Evolutionary conservation across 768 basidiomycete species (phyloP).

Genomic region (Filobasidium floriforme): DNA sequence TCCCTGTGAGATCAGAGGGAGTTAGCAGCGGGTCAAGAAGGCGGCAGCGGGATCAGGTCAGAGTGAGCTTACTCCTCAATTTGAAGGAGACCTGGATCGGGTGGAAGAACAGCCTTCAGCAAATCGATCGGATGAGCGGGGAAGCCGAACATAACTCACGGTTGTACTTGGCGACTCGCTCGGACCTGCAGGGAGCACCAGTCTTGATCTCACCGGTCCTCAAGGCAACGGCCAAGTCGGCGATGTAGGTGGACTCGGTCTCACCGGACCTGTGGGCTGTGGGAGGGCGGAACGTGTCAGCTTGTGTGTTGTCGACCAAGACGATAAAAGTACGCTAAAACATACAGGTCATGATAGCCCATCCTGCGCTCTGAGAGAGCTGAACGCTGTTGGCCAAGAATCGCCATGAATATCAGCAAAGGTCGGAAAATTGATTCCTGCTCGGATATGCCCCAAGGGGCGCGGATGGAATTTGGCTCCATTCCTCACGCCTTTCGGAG

Average conservation of each 20-base stretch:
- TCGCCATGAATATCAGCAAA: neutral
- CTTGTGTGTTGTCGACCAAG: too few species aligned
- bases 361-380: slow-evolving; percentile 87
- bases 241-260: slow-evolving; percentile 95
- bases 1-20: slow-evolving; percentile 31
- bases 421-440: neutral
- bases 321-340: too few species aligned
- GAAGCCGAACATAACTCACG: neutral
- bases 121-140: slow-evolving; percentile 31
- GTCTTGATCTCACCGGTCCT: slow-evolving; percentile 75
- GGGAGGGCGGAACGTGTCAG: too few species aligned
- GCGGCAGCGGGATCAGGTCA: neutral
- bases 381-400: slow-evolving; percentile 59
- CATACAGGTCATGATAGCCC: slow-evolving; percentile 91
- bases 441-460: neutral
- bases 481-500: neutral
- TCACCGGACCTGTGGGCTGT: slow-evolving; percentile 92
- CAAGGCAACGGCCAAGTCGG: slow-evolving; percentile 89
- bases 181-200: slow-evolving; percentile 88
- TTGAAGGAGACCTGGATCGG: slow-evolving; percentile 55
- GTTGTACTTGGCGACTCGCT: slow-evolving; percentile 74
- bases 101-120: neutral
- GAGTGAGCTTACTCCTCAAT: slow-evolving; percentile 57
- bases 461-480: neutral
- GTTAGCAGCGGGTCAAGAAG: neutral